A percentile compares a stretch with the other conserved stretches of the same genome.
Evolutionary conservation across 129 eudicot genomes (phyloP).

Genomic region (Apium graveolens): DNA sequence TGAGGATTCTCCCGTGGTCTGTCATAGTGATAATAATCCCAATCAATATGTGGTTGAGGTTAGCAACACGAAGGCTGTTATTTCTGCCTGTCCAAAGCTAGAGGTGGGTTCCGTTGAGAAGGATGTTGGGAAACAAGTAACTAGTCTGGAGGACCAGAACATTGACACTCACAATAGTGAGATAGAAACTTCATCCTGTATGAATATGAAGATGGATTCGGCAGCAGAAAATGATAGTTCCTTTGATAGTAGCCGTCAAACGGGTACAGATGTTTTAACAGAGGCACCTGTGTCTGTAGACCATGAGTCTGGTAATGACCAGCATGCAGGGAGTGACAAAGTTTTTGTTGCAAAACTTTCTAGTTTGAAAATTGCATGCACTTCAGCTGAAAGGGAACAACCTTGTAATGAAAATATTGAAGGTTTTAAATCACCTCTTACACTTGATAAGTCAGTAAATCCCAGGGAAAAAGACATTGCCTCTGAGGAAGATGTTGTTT

Average conservation of each 20-base stretch:
- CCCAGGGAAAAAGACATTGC: not conserved
- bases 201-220: constrained; percentile 12
- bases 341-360: constrained; percentile 1
- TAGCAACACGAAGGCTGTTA: not conserved
- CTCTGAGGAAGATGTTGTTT: constrained; percentile 1
- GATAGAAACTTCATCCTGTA: constrained; percentile 1
- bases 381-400: constrained; percentile 16
- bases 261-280: not conserved
- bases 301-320: constrained; percentile 1
- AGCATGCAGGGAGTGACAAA: constrained; percentile 1
- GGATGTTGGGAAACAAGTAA: not conserved
- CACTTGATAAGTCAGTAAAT: constrained; percentile 2
- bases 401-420: constrained; percentile 10
- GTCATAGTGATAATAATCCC: not conserved
- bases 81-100: not conserved
- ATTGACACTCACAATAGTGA: not conserved
- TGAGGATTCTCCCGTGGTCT: constrained; percentile 1
- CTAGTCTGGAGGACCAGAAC: not conserved
- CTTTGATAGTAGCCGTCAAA: not conserved
- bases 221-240: constrained; percentile 2
- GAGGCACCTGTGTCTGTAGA: constrained; percentile 6
- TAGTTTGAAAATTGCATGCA: not conserved
- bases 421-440: constrained; percentile 8
- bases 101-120: constrained; percentile 1
- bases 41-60: not conserved